Percentiles rank a stretch among this genome's conserved stretches.
These are phyloP conservation scores for Wickerhamomyces sp. DNA, from an alignment of 1,139 yeast species.

Conservation along the genomic window DNA sequence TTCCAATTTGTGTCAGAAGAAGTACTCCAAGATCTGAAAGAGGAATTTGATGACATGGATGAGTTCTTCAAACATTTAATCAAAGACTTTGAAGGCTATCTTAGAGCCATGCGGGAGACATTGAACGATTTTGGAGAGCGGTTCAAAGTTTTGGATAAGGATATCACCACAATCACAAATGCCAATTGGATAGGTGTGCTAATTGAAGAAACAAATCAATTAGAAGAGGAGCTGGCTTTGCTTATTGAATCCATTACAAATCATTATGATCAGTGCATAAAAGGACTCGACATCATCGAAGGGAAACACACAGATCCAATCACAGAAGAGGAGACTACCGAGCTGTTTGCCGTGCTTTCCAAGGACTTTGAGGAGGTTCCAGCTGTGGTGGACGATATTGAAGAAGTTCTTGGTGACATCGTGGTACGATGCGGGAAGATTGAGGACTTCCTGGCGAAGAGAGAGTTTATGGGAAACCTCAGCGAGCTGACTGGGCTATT, in stretches of 20 bases:
- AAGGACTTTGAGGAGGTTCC: slow-evolving; percentile 35
- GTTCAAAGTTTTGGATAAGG: slow-evolving; percentile 15
- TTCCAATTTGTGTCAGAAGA: slow-evolving; percentile 42
- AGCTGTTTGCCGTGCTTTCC: slow-evolving; percentile 34
- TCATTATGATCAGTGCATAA: slow-evolving; percentile 74
- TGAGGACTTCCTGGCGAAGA: slow-evolving; percentile 8
- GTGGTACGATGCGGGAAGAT: slow-evolving; percentile 27
- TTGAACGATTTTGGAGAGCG: slow-evolving; percentile 16
- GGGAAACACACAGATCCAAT: slow-evolving; percentile 16
- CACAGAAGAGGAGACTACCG: slow-evolving; percentile 24
- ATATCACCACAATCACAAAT: slow-evolving; percentile 12
- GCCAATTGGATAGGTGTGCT: slow-evolving; percentile 8
- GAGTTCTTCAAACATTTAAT: slow-evolving; percentile 20
- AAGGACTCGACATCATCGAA: slow-evolving; percentile 30
- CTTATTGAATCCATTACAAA: slow-evolving; percentile 67
- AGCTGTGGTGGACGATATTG: slow-evolving; percentile 29
- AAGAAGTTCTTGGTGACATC: slow-evolving; percentile 27
- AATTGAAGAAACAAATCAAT: slow-evolving; percentile 37
- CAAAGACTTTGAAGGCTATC: slow-evolving; percentile 14
- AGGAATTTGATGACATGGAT: slow-evolving; percentile 8
- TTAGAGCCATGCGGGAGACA: slow-evolving; percentile 9
- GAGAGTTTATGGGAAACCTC: slow-evolving; percentile 18
- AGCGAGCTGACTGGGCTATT: slow-evolving; percentile 24
- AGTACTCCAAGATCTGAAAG: slow-evolving; percentile 24
- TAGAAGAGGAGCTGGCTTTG: slow-evolving; percentile 69